These are phyloP conservation scores for Glycine latifolia DNA, from an alignment of 306 rosid species.

Conservation along the genomic window DNA sequence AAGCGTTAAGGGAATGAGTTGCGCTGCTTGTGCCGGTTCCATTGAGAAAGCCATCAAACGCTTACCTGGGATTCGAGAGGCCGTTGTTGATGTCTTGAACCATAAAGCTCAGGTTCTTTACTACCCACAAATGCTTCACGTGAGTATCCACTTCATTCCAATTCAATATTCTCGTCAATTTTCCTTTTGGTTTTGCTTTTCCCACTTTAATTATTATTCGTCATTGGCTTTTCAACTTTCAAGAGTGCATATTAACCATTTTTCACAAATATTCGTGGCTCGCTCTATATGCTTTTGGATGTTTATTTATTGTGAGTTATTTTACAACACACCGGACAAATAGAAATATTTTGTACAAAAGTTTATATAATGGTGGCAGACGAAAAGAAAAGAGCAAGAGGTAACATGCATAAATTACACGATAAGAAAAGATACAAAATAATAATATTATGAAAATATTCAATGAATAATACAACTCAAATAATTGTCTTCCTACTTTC, in stretches of 20 bases:
- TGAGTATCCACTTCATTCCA: constrained; percentile 44
- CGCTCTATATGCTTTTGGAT: neutral
- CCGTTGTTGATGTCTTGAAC: constrained; percentile 75
- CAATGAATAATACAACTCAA: neutral
- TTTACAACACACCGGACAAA: neutral
- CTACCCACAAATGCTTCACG: constrained; percentile 57
- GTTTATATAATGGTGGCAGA: too few species aligned
- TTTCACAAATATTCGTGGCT: neutral
- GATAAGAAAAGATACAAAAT: too few species aligned
- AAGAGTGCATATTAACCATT: neutral
- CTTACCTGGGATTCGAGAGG: constrained; percentile 74
- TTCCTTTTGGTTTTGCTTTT: neutral
- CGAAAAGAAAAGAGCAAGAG: too few species aligned
- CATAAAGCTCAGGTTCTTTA: constrained; percentile 67
- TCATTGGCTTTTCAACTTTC: neutral
- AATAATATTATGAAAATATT: too few species aligned
- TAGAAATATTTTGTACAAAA: too few species aligned
- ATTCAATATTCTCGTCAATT: neutral
- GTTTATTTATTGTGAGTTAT: neutral
- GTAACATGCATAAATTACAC: too few species aligned
- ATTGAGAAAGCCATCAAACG: constrained; percentile 80
- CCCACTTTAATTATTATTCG: neutral
- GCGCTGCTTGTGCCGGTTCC: constrained; percentile 81
- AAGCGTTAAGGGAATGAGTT: constrained; percentile 71
- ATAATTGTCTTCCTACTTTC: neutral